phyloP scores from a whole-genome alignment of 2,329 filamentous ascomycete species.

The Ramichloridium luteum region DNA sequence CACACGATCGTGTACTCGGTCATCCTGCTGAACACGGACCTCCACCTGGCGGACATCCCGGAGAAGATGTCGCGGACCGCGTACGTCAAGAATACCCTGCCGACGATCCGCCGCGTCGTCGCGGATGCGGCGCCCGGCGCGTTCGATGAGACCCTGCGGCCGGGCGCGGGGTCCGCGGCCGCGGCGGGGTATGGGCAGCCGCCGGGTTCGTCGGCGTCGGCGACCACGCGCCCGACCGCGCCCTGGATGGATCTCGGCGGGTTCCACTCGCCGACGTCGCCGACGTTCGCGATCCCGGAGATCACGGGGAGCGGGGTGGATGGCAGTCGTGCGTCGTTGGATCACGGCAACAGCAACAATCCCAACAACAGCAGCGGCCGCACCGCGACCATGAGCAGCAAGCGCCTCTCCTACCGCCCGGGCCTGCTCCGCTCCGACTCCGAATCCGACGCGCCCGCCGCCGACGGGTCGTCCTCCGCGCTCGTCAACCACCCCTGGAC shows the following conservation, averaged over 20 bases:
- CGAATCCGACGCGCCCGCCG: conserved; percentile 21
- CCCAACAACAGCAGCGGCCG: no score
- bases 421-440: conserved; percentile 23
- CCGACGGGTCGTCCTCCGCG: conserved; percentile 52
- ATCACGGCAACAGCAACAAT: no score
- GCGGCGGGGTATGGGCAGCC: no score
- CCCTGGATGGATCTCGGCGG: conserved; percentile 22
- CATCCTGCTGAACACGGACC: conserved; percentile 86
- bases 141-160: conserved; percentile 38
- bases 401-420: conserved; percentile 33
- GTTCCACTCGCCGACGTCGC: conserved; percentile 6
- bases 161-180: conserved; percentile 9
- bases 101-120: conserved; percentile 68
- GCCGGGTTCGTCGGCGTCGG: no score
- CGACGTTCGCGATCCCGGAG: conserved; percentile 3
- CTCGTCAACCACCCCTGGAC: conserved; percentile 67
- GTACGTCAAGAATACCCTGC: conserved; percentile 93
- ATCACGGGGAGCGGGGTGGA: neutral
- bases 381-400: conserved; percentile 19
- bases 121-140: conserved; percentile 58
- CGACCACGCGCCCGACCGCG: conserved; percentile 19
- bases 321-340: conserved; percentile 22
- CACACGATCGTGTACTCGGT: conserved; percentile 97
- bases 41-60: conserved; percentile 90
- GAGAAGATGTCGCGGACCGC: conserved; percentile 91